A percentile compares a stretch with the other conserved stretches of the same genome.
These are phyloP conservation scores for Suhomyces tanzawaensis DNA, from an alignment of 805 yeast genomes.

Conservation along the genomic window DNA sequence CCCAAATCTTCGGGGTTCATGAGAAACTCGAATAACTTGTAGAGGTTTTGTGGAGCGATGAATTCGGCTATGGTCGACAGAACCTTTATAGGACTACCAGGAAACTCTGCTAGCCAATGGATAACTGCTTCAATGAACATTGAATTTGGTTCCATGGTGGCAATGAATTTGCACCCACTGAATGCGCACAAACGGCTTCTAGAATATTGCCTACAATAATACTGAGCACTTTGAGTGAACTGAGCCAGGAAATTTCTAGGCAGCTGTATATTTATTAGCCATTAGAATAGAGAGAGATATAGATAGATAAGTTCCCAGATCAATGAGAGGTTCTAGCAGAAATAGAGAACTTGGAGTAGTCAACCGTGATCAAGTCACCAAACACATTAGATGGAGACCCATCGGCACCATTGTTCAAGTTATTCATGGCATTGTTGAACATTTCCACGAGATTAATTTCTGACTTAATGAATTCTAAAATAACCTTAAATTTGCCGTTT, in stretches of 20 bases:
- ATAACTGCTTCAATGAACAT: slow-evolving; percentile 11
- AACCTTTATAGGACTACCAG: slow-evolving; percentile 15
- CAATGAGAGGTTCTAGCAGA: slow-evolving; percentile 33
- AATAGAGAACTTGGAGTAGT: slow-evolving; percentile 42
- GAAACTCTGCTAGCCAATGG: slow-evolving; percentile 24
- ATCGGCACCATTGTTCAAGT: slow-evolving; percentile 8
- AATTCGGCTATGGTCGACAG: slow-evolving; percentile 11
- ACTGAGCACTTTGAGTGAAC: no score
- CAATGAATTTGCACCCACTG: no score
- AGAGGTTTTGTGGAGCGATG: slow-evolving; percentile 14
- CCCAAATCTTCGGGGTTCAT: slow-evolving; percentile 16
- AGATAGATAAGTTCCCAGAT: no score
- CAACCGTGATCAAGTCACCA: slow-evolving; percentile 41
- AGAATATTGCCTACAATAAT: no score
- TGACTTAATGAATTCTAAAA: slow-evolving; percentile 42
- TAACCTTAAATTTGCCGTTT: slow-evolving; percentile 40
- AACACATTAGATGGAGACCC: slow-evolving; percentile 14
- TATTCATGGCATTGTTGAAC: slow-evolving; percentile 18
- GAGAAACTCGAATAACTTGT: slow-evolving; percentile 12
- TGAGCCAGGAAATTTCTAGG: no score
- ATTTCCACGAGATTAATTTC: slow-evolving; percentile 35
- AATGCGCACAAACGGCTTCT: no score
- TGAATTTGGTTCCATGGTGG: no score
- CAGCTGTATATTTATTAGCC: no score
- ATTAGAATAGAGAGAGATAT: no score